Conservation (phyloP, 2,329 filamentous ascomycete genomes). For the Trichoderma koningiopsis region DNA sequence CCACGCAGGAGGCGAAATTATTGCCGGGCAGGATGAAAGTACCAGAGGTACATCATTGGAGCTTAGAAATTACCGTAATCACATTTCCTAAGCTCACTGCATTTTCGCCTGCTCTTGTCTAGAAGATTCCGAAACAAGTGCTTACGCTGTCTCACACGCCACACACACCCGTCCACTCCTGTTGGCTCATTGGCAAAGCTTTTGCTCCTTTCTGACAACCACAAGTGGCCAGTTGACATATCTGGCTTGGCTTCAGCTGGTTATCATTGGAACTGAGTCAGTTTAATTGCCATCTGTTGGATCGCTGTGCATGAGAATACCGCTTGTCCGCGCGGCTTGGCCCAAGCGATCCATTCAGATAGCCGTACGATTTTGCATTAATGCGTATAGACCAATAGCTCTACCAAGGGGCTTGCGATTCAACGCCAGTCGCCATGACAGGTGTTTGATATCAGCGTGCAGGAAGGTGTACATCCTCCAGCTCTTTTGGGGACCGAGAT, state of each 20-base stretch:
- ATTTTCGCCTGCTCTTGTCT: neutral
- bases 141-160: conserved; percentile 9
- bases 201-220: neutral
- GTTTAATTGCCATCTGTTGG: neutral
- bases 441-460: neutral
- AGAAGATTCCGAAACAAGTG: neutral
- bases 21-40: neutral
- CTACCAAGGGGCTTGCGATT: conserved; percentile 2
- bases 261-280: neutral
- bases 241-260: neutral
- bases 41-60: neutral
- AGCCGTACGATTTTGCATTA: neutral
- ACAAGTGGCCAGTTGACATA: neutral
- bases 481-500: neutral
- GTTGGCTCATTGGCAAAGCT: neutral
- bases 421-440: neutral
- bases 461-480: neutral
- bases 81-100: neutral
- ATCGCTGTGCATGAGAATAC: neutral
- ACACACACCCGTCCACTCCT: neutral
- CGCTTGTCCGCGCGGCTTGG: neutral
- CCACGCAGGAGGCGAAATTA: no score
- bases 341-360: neutral
- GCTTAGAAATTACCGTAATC: neutral
- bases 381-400: neutral